phyloP scores from a whole-genome alignment of 176 grass and related monocot genomes.

The Triticum turgidum region DNA sequence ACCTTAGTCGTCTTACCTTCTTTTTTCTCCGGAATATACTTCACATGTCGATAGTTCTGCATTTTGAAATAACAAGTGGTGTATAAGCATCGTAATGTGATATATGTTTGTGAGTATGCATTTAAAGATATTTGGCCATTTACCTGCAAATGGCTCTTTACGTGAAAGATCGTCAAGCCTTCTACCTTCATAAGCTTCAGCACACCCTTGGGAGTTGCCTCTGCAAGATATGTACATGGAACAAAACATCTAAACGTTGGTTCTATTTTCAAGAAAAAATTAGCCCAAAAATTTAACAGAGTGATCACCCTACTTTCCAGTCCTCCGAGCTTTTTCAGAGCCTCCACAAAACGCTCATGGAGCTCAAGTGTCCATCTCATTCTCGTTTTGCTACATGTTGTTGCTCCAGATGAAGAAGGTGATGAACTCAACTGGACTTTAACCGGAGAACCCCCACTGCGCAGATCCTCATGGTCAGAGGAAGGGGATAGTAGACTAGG shows the following conservation, averaged over 20 bases:
- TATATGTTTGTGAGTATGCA: not conserved
- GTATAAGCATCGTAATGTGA: not conserved
- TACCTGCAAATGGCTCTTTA: conserved; percentile 98
- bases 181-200: conserved; percentile 89
- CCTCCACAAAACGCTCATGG: conserved; percentile 82
- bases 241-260: not conserved
- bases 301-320: conserved; percentile 56
- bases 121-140: conserved; percentile 1
- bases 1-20: conserved; percentile 50
- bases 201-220: conserved; percentile 88
- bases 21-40: conserved; percentile 68
- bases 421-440: conserved; percentile 55
- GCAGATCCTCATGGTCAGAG: conserved; percentile 26
- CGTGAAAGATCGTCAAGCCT: conserved; percentile 83
- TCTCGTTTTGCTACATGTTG: conserved; percentile 56
- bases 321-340: conserved; percentile 77
- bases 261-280: conserved; percentile 10
- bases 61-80: not conserved
- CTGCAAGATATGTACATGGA: conserved; percentile 37
- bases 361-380: conserved; percentile 82
- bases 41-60: conserved; percentile 77
- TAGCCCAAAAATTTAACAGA: conserved; percentile 8
- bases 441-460: conserved; percentile 6
- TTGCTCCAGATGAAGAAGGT: conserved; percentile 12
- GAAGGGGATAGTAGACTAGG: conserved; percentile 22